A percentile compares a stretch with the other conserved stretches of the same genome.
These are phyloP conservation scores for Jamesozyma rosinii DNA, from an alignment of 805 yeast genomes.

Conservation along the genomic window DNA sequence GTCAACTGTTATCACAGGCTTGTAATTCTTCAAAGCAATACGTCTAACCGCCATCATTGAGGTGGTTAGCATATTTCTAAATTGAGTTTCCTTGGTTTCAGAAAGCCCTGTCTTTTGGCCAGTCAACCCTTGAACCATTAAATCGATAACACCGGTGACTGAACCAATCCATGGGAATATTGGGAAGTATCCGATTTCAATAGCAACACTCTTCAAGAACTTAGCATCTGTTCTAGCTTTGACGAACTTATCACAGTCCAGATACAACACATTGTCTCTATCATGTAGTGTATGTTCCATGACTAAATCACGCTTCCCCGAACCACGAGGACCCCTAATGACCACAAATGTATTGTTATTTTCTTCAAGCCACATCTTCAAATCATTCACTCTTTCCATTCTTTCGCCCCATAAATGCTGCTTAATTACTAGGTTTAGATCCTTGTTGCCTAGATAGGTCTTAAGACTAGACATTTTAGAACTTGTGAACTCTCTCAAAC, in stretches of 20 bases:
- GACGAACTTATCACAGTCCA: slow-evolving; percentile 71
- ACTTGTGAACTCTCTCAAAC: slow-evolving; percentile 31
- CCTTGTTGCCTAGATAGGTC: slow-evolving; percentile 29
- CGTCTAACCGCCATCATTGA: slow-evolving; percentile 66
- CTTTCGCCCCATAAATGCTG: slow-evolving; percentile 61
- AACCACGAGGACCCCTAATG: slow-evolving; percentile 86
- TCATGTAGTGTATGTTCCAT: slow-evolving; percentile 53
- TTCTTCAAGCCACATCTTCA: slow-evolving; percentile 75
- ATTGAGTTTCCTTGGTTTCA: slow-evolving; percentile 72
- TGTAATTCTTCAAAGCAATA: slow-evolving; percentile 44
- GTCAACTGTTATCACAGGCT: slow-evolving; percentile 26
- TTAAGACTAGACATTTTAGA: slow-evolving; percentile 33
- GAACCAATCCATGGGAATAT: slow-evolving; percentile 87
- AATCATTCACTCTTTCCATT: slow-evolving; percentile 52
- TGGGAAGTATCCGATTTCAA: slow-evolving; percentile 83
- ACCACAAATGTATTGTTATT: slow-evolving; percentile 85
- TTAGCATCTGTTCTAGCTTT: slow-evolving; percentile 67
- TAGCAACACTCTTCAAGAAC: slow-evolving; percentile 59
- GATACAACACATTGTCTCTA: slow-evolving; percentile 51
- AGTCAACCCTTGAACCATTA: slow-evolving; percentile 80
- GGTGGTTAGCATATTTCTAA: slow-evolving; percentile 68
- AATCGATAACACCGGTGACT: slow-evolving; percentile 67
- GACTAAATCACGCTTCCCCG: slow-evolving; percentile 82
- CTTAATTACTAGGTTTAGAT: slow-evolving; percentile 19
- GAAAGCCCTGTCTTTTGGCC: slow-evolving; percentile 90